Base-by-base conservation (phyloP, 495 filamentous ascomycete species). In the Aspergillus diversus region DNA sequence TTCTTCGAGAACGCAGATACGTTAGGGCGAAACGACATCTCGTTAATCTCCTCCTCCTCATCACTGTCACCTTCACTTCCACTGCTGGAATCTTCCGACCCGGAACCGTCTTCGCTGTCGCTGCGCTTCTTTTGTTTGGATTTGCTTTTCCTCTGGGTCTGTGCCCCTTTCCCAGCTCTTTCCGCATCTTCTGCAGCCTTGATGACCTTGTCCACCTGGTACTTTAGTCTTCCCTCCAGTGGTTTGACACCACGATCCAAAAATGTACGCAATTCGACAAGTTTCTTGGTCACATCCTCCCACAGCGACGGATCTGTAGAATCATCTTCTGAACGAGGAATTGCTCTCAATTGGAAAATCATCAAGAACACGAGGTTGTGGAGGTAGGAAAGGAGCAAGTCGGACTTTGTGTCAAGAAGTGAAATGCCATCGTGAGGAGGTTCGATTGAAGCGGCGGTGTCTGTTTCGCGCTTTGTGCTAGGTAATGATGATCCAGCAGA, bases 351-450 rank as follows among this genome's bases (percentile, higher is more conserved):
- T 73, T 97, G 95, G 48, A 93, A 75, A 3, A 97, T 77, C 42
- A 96, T 89, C 53, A 98, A 78, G 66, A 97, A 97, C 34, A 94
- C 91, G 5, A 97, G 85, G 67, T 97, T 93, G 68, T 98, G 96
- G 0, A 98, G 80, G 78, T 99, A 99, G 2, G 96, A 92, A 48
- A 99, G 89, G 13, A 99, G 86, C 16, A 98, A 84, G 64, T 99
- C 96, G 80, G 92, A 97, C 74, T 99, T 99, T 56, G 89, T 85
- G 71, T 97, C 92, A 69, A 99, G 87, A 5, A 99, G 88, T 3
- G 95, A 97, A 54, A 99, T 93, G 64, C 94, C 94, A 64, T 97
- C 87, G 66, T 87, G 82, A 8, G 91, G 88, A 6, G 90, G 84
- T 48, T 88, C 69, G 51, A 87, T 80, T 37, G 79, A 77, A 42